Base-by-base conservation (phyloP, 345 rosid genomes). In the Melastoma malabathricum region DNA sequence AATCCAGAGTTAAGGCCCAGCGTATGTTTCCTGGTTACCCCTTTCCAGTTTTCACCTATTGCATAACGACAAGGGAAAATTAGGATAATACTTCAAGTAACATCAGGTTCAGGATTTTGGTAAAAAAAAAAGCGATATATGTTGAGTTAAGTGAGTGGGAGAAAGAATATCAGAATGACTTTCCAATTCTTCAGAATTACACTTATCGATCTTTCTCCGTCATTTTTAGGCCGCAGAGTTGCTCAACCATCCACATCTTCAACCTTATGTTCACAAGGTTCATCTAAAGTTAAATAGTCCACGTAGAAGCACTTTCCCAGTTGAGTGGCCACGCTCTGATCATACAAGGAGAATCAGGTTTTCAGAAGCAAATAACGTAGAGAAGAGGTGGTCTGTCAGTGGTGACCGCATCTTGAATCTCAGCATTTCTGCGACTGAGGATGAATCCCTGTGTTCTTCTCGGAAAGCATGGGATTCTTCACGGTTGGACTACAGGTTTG, bases 1-100 rank as follows among this genome's bases (percentile, higher is more conserved):
- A 87, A 84, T 61, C 96, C 95, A 34, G 93, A 92, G 72, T 83
- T 92, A 23, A 75, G 95, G 58, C 95, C 98, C 59, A 81, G 84
- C 54, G 98, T 92, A 82, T 43, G 87, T 53, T 7, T 15, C 43
- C 43, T 43, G 47, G 44, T 39, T 46, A 15, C 31, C 16, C 15
- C 15, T 13, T 4, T 48, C n/a, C n/a, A 52, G 8, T 16, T 43
- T 43, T 38, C 15, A 7, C 6, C 41, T 34, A 34, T 34, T 34
- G 41, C 10, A 34, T 12, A 6, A 12, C 12, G 10, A 12, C 41
- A 34, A 34, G 2, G 41, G 41, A 34, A 34, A 34, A 34, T 34
- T 34, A 34, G 41, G 41, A 34, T 34, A 1, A 34, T 12, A 34
- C 41, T 34, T 34, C 41, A 9, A 34, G 12, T 6, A 34, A 9